Percentiles rank a stretch among this genome's conserved stretches.
These are phyloP conservation scores for Solanum piurae DNA, from an alignment of 257 asterid genomes.

Conservation along the genomic window DNA sequence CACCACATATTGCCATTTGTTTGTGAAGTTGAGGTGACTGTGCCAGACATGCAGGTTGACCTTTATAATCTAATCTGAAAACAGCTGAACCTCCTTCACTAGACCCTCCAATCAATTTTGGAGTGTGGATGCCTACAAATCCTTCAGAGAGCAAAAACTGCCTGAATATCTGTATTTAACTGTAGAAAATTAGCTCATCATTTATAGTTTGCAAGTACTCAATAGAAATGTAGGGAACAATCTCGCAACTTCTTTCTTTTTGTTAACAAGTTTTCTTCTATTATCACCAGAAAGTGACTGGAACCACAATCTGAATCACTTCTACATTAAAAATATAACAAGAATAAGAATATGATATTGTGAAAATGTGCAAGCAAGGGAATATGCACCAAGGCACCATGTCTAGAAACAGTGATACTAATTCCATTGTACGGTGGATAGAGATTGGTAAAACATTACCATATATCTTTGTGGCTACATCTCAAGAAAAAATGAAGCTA, in stretches of 20 bases:
- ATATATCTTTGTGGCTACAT: background rate
- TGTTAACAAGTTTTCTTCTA: background rate
- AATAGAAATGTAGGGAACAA: background rate
- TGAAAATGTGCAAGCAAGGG: background rate
- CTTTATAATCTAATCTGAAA: constrained; percentile 71
- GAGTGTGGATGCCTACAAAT: constrained; percentile 71
- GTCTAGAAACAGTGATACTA: background rate
- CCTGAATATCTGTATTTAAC: constrained; percentile 44
- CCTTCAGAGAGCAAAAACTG: constrained; percentile 48
- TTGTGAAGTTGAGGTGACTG: constrained; percentile 96
- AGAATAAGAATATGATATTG: background rate
- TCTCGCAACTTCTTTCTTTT: background rate
- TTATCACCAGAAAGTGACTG: background rate
- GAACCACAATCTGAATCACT: background rate
- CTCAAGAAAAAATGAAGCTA: background rate
- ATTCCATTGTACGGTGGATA: background rate
- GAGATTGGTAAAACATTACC: background rate
- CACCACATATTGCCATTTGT: constrained; percentile 89
- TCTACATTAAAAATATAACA: background rate
- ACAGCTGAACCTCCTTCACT: constrained; percentile 98
- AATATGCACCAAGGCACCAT: background rate
- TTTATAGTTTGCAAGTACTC: background rate
- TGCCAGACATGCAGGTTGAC: constrained; percentile 82
- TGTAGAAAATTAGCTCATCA: background rate
- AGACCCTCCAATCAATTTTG: constrained; percentile 76